phyloP scores from a whole-genome alignment of 2,329 filamentous ascomycete species.

The Apiospora rasikravindrae region DNA sequence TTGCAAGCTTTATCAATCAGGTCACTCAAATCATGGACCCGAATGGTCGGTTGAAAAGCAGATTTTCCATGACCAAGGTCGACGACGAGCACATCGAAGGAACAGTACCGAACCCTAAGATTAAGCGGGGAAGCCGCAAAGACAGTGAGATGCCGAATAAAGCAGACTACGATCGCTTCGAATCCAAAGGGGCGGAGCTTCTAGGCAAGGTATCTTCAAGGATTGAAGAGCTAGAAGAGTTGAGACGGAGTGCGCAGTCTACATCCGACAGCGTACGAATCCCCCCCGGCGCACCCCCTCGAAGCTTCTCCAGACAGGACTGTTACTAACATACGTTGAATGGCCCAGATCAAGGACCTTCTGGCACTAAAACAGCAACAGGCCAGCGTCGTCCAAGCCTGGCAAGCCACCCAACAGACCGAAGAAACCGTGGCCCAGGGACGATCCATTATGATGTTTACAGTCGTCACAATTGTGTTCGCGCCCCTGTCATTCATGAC shows the following conservation, averaged over 20 bases:
- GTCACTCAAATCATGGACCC: slow-evolving; percentile 32
- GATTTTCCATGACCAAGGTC: background rate
- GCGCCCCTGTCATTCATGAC: slow-evolving; percentile 47
- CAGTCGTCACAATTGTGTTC: slow-evolving; percentile 52
- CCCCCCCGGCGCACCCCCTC: too few relatives aligned
- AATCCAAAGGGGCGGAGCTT: slow-evolving; percentile 35
- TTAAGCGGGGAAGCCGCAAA: background rate
- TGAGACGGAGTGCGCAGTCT: slow-evolving; percentile 39
- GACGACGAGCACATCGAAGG: background rate
- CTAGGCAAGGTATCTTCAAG: slow-evolving; percentile 34
- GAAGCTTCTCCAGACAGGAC: too few relatives aligned
- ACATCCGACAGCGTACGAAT: slow-evolving; percentile 43
- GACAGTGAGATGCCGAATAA: background rate
- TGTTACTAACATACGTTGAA: too few relatives aligned
- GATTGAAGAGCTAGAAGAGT: slow-evolving; percentile 41
- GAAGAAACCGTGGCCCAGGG: slow-evolving; percentile 48
- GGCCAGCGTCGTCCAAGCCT: slow-evolving; percentile 50
- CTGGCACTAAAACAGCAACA: slow-evolving; percentile 52
- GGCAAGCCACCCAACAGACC: slow-evolving; percentile 44
- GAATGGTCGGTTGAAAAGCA: slow-evolving; percentile 38
- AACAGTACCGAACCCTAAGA: background rate
- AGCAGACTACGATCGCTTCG: slow-evolving; percentile 33
- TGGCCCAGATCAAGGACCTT: slow-evolving; percentile 44
- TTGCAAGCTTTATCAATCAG: slow-evolving; percentile 36
- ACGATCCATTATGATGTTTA: slow-evolving; percentile 51